These are phyloP conservation scores for Leishmania tropica DNA, from an alignment of 208 protist species.

Conservation along the genomic window DNA sequence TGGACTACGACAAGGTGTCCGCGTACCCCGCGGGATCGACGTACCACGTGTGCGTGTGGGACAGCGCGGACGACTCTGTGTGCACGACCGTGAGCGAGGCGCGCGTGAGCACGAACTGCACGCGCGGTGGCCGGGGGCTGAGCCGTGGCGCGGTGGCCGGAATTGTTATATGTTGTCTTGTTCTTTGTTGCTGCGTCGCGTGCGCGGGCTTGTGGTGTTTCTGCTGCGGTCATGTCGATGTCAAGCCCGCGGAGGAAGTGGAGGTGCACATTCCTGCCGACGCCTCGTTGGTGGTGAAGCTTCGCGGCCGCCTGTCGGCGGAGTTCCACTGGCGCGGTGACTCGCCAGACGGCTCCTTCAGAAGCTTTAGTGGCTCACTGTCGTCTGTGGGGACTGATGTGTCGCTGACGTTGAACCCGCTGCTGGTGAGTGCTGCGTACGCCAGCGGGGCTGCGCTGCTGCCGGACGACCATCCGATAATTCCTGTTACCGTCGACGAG, in stretches of 20 bases:
- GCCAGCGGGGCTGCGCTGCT: background rate
- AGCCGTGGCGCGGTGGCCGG: conserved; percentile 39
- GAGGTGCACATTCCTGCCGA: background rate
- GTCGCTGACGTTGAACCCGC: background rate
- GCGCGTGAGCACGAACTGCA: conserved; percentile 36
- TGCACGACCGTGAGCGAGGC: conserved; percentile 52
- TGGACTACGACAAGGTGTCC: conserved; percentile 25
- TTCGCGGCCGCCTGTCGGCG: background rate
- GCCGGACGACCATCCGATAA: background rate
- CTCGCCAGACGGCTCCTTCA: background rate
- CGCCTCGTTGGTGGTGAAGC: background rate
- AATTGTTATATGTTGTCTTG: background rate
- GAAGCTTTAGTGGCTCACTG: background rate
- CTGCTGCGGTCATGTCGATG: background rate
- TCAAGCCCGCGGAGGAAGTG: background rate
- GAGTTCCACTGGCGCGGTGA: background rate
- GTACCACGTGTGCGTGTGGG: conserved; percentile 65
- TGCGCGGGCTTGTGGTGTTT: background rate
- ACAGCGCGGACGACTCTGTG: conserved; percentile 40
- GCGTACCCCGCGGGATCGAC: conserved; percentile 31
- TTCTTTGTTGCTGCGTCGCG: background rate
- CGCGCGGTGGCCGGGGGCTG: conserved; percentile 20
- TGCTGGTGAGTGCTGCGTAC: background rate
- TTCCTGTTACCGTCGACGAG: conserved; percentile 9
- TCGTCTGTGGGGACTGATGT: background rate